Evolutionary conservation across 1,284 basidiomycete genomes (phyloP).

Genomic region (Cerrena zonata): DNA sequence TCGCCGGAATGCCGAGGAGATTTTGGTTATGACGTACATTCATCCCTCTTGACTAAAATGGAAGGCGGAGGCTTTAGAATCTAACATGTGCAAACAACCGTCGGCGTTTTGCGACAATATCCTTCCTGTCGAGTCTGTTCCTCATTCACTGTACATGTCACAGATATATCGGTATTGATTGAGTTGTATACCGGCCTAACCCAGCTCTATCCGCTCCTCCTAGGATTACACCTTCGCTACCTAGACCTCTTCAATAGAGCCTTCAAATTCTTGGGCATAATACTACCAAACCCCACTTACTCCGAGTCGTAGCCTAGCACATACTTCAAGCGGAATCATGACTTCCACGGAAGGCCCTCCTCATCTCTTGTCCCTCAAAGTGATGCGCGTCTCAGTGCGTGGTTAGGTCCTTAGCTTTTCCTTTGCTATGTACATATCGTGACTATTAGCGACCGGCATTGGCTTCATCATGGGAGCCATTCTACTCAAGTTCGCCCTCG

Average conservation of each 20-base stretch:
- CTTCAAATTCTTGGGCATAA: background rate
- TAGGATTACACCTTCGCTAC: background rate
- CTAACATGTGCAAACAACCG: slow-evolving; percentile 23
- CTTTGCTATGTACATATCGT: slow-evolving; percentile 3
- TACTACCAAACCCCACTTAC: background rate
- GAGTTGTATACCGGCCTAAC: too few relatives aligned
- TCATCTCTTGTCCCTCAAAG: slow-evolving; percentile 68
- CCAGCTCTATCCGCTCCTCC: too few relatives aligned
- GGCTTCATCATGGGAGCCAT: slow-evolving; percentile 72
- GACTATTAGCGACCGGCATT: slow-evolving; percentile 65
- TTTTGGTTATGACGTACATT: slow-evolving; percentile 12
- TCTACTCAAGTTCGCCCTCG: slow-evolving; percentile 74
- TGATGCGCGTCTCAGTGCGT: slow-evolving; percentile 77
- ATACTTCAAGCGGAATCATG: background rate
- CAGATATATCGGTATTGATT: too few relatives aligned
- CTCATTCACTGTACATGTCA: too few relatives aligned
- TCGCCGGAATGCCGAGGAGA: background rate
- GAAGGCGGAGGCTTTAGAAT: slow-evolving; percentile 21
- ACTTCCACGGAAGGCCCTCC: slow-evolving; percentile 16
- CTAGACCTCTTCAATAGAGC: background rate
- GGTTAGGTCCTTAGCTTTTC: slow-evolving; percentile 6
- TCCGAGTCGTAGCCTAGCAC: background rate
- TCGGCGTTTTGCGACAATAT: too few relatives aligned
- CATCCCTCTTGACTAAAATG: background rate
- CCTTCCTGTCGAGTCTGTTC: too few relatives aligned